Base-by-base conservation (phyloP, 768 basidiomycete species). In the Naganishia vishniacii region DNA sequence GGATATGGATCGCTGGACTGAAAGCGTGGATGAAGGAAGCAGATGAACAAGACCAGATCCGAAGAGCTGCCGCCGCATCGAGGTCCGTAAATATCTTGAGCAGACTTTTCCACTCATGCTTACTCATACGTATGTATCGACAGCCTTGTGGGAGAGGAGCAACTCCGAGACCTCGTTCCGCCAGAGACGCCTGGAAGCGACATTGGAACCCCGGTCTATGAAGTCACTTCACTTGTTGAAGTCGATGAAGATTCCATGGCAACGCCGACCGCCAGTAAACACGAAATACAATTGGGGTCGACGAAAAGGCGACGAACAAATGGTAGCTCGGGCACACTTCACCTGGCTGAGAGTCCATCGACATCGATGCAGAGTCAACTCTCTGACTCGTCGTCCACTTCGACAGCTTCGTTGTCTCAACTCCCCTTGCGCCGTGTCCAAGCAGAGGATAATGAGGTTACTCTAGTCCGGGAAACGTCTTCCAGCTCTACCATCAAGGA, bases 11-110 rank as follows among this genome's bases (percentile, higher is more conserved):
- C 59, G 78, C 78, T 41, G 78, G 78, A 61, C 71, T 95, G 65
- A 88, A 88, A 74, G 80, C 75, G 62, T 97, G 91, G 91, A 83
- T 97, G 41, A 74, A 80, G 71, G 82, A 83, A 26, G 53, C 25
- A 26, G 68, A 72, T 37, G 73, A 71, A n/a, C 67, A 68, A 7
- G 73, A 75, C 29, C 65, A 70, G 16, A 69, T 73, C 0, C 41
- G 59, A 45, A 56, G 26, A 41, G 53, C 53, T n/a, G 37, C 37
- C 25, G 32, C 13, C 8, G 53, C 23, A 9, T 41, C 53, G 16
- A 40, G 34, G 49, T 51, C 20, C 11, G 53, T 41, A 34, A 41
- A 6, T 18, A 20, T 8, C 1, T 0, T 5, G 20, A 20, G 4
- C 2, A 12, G 1, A 23, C 11, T 26, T 23, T 28, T 48, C 28